These are phyloP conservation scores for Rhizophagus clarus DNA, from an alignment of 192 early-diverging fungal genomes.

Conservation along the genomic window DNA sequence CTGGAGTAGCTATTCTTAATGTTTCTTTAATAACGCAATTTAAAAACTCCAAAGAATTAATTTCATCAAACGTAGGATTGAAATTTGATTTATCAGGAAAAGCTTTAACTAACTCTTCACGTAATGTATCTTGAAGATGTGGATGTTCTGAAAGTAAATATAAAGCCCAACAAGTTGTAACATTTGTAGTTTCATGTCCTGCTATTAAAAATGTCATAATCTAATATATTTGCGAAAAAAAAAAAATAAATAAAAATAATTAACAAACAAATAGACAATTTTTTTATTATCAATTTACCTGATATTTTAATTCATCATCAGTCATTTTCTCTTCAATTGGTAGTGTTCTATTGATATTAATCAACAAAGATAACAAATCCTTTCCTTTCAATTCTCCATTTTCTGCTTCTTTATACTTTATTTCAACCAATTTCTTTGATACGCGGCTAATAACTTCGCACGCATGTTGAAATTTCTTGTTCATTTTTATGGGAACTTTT, in stretches of 20 bases:
- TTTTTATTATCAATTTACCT: neutral
- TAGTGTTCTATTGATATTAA: slow-evolving; percentile 45
- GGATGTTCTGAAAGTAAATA: slow-evolving; percentile 51
- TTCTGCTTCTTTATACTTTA: slow-evolving; percentile 36
- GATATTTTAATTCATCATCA: slow-evolving; percentile 51
- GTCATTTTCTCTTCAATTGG: slow-evolving; percentile 42
- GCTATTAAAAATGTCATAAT: slow-evolving; percentile 33
- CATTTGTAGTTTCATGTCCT: slow-evolving; percentile 61
- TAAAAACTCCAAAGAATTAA: slow-evolving; percentile 51
- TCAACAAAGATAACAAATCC: slow-evolving; percentile 50
- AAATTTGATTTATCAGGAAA: slow-evolving; percentile 44
- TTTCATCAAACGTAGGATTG: slow-evolving; percentile 45
- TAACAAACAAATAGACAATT: neutral
- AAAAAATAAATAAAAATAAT: neutral
- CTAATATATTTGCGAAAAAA: neutral
- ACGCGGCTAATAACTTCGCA: slow-evolving; percentile 37
- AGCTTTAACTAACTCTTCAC: slow-evolving; percentile 49
- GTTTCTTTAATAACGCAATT: slow-evolving; percentile 55
- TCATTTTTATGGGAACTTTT: slow-evolving; percentile 30
- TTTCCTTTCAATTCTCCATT: slow-evolving; percentile 29
- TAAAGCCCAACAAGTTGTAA: slow-evolving; percentile 53
- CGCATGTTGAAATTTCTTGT: neutral
- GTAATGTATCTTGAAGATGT: slow-evolving; percentile 44
- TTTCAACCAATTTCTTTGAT: slow-evolving; percentile 41
- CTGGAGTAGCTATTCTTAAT: slow-evolving; percentile 51